These are phyloP conservation scores for Tylopilus felleus DNA, from an alignment of 768 basidiomycete genomes.

Conservation along the genomic window DNA sequence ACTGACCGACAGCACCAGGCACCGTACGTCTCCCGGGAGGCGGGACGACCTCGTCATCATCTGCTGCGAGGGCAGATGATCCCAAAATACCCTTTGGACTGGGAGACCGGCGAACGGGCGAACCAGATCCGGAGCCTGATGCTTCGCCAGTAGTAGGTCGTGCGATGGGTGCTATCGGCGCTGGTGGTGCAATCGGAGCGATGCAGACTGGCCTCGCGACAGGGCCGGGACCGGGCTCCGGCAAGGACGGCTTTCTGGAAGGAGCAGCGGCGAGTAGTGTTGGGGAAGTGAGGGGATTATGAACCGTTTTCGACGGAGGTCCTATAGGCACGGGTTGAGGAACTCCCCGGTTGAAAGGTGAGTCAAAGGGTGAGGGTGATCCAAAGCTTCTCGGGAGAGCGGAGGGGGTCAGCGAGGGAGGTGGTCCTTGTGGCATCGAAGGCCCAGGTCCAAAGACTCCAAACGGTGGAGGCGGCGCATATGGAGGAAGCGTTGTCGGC, in stretches of 20 bases:
- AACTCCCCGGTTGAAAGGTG: conserved; percentile 41
- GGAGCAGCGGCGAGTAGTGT: conserved; percentile 45
- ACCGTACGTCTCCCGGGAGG: conserved; percentile 44
- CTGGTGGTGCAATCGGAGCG: conserved; percentile 38
- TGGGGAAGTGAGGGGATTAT: conserved; percentile 36
- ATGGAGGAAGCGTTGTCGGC: conserved; percentile 49
- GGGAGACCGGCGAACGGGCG: conserved; percentile 48
- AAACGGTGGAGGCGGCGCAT: conserved; percentile 49
- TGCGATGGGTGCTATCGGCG: conserved; percentile 71
- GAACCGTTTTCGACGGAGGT: conserved; percentile 42
- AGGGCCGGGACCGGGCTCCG: conserved; percentile 51
- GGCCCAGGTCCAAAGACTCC: conserved; percentile 45
- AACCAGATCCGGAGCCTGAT: conserved; percentile 57
- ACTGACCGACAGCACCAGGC: conserved; percentile 41
- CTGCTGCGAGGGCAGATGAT: conserved; percentile 72
- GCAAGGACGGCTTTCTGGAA: conserved; percentile 45
- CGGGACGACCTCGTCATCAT: conserved; percentile 76
- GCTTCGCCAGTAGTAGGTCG: conserved; percentile 37
- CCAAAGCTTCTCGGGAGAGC: conserved; percentile 54
- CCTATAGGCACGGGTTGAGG: conserved; percentile 52
- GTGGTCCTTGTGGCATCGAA: conserved; percentile 42
- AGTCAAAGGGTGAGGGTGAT: conserved; percentile 51
- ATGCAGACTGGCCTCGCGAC: conserved; percentile 46
- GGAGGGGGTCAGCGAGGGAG: conserved; percentile 51
- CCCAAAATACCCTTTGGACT: conserved; percentile 68